phyloP scores from a whole-genome alignment of 345 rosid species.

The Citrus glauca region DNA sequence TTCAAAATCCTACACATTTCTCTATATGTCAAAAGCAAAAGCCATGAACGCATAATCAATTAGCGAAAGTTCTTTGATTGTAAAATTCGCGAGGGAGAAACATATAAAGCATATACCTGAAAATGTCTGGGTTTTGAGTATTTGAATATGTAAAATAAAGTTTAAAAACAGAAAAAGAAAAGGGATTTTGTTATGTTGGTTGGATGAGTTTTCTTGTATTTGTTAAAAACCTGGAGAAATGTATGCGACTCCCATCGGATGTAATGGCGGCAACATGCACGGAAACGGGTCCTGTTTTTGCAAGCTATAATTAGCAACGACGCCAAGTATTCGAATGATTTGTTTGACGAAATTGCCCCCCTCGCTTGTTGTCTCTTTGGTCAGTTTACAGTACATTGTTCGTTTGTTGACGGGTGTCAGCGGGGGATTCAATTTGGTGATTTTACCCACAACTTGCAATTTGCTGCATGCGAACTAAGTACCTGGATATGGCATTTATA shows the following conservation, averaged over 20 bases:
- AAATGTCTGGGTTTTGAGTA: not conserved
- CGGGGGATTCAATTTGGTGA: not conserved
- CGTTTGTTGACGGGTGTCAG: not conserved
- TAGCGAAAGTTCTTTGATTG: not conserved
- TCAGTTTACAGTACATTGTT: not conserved
- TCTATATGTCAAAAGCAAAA: not conserved
- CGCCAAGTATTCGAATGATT: not conserved
- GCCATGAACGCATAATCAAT: not conserved
- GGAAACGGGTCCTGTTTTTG: slow-evolving; percentile 8
- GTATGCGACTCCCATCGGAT: too few species aligned
- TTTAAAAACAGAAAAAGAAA: too few species aligned
- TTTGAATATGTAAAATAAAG: too few species aligned
- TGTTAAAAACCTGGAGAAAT: not conserved
- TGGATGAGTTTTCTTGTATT: not conserved
- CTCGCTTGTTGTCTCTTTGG: too few species aligned
- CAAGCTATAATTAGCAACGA: not conserved
- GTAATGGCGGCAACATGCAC: slow-evolving; percentile 23
- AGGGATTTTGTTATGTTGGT: not conserved
- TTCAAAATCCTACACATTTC: not conserved
- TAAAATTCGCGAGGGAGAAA: not conserved
- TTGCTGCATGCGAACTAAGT: not conserved
- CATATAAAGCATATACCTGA: not conserved
- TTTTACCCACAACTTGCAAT: too few species aligned
- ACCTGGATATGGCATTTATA: not conserved
- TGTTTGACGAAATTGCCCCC: not conserved